phyloP scores from a whole-genome alignment of 345 rosid species.

The Rhodamnia argentea region DNA sequence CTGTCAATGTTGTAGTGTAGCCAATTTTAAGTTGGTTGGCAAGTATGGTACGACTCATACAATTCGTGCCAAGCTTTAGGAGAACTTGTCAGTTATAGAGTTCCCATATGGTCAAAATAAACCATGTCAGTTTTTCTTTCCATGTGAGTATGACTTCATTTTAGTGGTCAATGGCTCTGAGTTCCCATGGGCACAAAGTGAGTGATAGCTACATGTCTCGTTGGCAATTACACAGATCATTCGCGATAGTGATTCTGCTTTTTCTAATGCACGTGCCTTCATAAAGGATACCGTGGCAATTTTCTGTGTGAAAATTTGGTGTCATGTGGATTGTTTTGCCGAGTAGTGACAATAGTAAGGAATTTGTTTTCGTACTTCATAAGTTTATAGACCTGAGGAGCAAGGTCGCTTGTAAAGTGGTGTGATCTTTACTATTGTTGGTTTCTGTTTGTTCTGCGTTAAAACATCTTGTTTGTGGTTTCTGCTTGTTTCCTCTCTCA shows the following conservation, averaged over 20 bases:
- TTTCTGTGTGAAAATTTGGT: background rate
- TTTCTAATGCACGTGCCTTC: background rate
- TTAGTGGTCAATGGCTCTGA: background rate
- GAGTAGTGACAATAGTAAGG: background rate
- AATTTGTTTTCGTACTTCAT: background rate
- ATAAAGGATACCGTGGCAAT: background rate
- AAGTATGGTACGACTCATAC: background rate
- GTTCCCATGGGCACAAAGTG: background rate
- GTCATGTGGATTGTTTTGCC: background rate
- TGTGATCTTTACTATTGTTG: background rate
- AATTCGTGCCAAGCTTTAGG: background rate
- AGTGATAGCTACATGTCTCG: background rate
- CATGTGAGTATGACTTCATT: background rate
- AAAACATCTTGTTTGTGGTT: background rate
- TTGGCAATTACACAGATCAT: background rate
- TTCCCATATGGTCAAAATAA: background rate
- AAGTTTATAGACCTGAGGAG: background rate
- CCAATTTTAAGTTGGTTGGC: background rate
- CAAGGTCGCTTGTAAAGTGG: background rate
- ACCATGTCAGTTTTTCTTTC: background rate
- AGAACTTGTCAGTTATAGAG: background rate
- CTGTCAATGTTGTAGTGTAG: background rate
- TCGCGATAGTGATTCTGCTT: background rate
- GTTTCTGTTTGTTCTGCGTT: background rate
- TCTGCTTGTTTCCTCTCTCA: background rate